Evolutionary conservation across 352 stramenopile genomes (phyloP), one percentile per base, ranked within the genome.

Genomic region (Globisporangium barbulae): DNA sequence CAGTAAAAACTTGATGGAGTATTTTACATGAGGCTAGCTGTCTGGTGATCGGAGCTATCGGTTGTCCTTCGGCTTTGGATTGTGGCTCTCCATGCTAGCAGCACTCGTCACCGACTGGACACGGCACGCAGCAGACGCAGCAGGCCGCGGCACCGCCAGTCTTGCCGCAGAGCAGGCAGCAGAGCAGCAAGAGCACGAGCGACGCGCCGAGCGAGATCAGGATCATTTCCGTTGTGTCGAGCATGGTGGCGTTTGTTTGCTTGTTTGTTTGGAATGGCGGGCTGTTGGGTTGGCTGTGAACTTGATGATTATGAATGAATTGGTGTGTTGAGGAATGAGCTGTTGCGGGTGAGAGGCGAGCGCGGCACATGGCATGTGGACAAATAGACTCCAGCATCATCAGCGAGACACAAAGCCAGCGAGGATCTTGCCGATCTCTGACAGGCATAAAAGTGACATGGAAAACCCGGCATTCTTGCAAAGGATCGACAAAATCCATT

Each of bases 221-320:
- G 25, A 53, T 53, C 48, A 30, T 59, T 45, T 59, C 53, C 7
- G 53, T 59, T n/a, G 37, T 47, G 53, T 39, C 31, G 31, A 59
- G 37, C 53, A 59, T 59, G 22, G 19, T 58, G 25, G 19, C 19
- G 9, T 44, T 45, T 44, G 3, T 33, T n/a, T 31, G 45, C 25
- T 7, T 12, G 9, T 44, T 45, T 44, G 3, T 33, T n/a, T 31
- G 45, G 12, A 5, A 28, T 28, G 25, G 25, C 25, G 44, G 5
- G n/a, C 44, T 50, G 21, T 25, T 50, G 44, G 2, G 47, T 10
- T 53, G 9, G 37, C 13, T 42, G 37, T 8, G 9, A 10, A 10
- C 37, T 28, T 42, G 37, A 2, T 15, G 19, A 15, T n/a, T 21
- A 12, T 35, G 12, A 21, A 39, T 12, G 7, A 12, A 12, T 19